Base-by-base conservation (phyloP, 306 rosid species). In the Gleditsia sinensis region DNA sequence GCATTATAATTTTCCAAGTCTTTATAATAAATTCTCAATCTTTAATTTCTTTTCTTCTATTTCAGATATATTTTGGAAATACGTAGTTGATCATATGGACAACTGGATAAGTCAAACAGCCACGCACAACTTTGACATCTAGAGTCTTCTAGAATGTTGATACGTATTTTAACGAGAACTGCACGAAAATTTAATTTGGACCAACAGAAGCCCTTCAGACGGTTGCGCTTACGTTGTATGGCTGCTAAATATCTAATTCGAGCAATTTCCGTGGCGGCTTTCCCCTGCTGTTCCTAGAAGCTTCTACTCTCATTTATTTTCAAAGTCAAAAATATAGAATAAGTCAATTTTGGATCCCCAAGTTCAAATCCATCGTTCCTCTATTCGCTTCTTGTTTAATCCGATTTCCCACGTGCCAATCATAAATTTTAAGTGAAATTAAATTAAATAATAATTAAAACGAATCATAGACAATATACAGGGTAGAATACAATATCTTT, bases 61-160 rank as follows among this genome's bases (percentile, higher is more conserved):
- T 37, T 37, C 6, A 37, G 42, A 37, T 37, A 37, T n/a, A n/a
- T n/a, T n/a, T n/a, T n/a, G n/a, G n/a, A n/a, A n/a, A n/a, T n/a
- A n/a, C n/a, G n/a, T n/a, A n/a, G n/a, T n/a, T 42, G 53, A n/a
- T 5, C 1, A 16, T 8, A 7, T 17, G 49, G 48, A 28, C 6
- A 5, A 5, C 0, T 2, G 17, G 23, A 23, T 25, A 36, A 46
- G 36, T 43, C 23, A 45, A 10, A 40, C 54, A 9, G 37, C 39
- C 75, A 36, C 3, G 5, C 24, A 16, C 64, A 69, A 75, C 25
- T 36, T 27, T 43, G 74, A 76, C 79, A 16, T 24, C 65, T 36
- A 40, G 71, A 79, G 60, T 3, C 25, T 72, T 80, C 82, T 42
- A 8, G 36, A 71, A 64, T 36, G 11, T 17, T 21, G 0, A n/a